These are phyloP conservation scores for Irpex sp. DNA, from an alignment of 1,284 basidiomycete genomes.

Conservation along the genomic window DNA sequence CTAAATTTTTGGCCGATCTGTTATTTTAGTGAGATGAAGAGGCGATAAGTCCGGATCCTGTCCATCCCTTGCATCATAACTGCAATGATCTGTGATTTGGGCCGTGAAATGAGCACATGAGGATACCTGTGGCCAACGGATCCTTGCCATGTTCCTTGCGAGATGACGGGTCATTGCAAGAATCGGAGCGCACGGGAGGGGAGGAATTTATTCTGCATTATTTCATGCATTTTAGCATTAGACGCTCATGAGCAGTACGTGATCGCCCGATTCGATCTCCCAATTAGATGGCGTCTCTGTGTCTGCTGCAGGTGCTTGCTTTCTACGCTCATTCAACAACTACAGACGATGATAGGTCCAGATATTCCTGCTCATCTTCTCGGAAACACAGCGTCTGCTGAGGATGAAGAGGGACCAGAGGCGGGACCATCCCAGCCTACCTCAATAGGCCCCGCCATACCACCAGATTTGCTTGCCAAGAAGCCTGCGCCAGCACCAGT, in stretches of 20 bases:
- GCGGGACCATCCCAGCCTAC: constrained; percentile 14
- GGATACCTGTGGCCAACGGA: not conserved
- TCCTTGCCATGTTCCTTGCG: not conserved
- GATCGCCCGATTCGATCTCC: constrained; percentile 1
- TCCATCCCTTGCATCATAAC: not conserved
- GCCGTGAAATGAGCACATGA: not conserved
- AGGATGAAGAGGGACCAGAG: constrained; percentile 20
- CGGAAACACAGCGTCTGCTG: constrained; percentile 17
- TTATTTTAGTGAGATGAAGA: not conserved
- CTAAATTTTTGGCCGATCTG: not conserved
- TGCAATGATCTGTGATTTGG: not conserved
- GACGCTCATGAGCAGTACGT: not conserved
- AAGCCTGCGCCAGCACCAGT: constrained; percentile 2
- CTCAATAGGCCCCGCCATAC: constrained; percentile 24
- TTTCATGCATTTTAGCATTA: not conserved
- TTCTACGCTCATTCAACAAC: not conserved
- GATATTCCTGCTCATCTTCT: constrained; percentile 31
- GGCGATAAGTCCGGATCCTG: not conserved
- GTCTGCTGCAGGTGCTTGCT: not conserved
- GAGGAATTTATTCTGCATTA: not conserved
- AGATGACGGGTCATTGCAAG: not conserved
- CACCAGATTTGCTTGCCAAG: constrained; percentile 10
- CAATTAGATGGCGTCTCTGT: not conserved
- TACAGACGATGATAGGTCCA: constrained; percentile 14
- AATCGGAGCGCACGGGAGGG: not conserved